These are phyloP conservation scores for Collariella sp. DNA, from an alignment of 495 filamentous ascomycete species.

Conservation along the genomic window DNA sequence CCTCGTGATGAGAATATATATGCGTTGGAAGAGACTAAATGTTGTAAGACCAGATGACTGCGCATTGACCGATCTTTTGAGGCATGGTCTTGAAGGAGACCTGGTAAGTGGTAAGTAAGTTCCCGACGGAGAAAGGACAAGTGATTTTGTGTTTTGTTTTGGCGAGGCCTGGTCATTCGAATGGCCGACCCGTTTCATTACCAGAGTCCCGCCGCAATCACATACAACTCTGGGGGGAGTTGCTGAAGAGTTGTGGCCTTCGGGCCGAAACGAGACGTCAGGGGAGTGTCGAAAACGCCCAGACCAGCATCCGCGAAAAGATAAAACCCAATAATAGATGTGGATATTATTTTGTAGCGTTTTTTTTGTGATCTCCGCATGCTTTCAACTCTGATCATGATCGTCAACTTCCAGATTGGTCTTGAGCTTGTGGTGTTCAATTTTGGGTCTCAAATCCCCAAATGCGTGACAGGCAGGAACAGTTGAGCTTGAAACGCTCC, in stretches of 20 bases:
- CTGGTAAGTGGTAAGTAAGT: neutral
- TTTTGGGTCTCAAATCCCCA: neutral
- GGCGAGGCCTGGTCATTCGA: neutral
- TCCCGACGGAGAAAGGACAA: too few relatives aligned
- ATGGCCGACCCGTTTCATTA: neutral
- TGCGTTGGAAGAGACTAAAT: too few relatives aligned
- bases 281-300: too few relatives aligned
- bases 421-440: too few relatives aligned
- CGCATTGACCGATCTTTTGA: neutral
- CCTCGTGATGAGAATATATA: too few relatives aligned
- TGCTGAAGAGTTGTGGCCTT: too few relatives aligned
- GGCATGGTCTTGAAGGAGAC: neutral
- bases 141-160: constrained; percentile 1
- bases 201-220: neutral
- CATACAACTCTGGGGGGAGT: neutral
- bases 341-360: too few relatives aligned
- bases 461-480: neutral
- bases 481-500: neutral
- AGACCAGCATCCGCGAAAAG: too few relatives aligned
- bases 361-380: too few relatives aligned
- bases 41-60: too few relatives aligned
- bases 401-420: neutral
- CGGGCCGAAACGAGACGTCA: neutral
- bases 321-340: too few relatives aligned
- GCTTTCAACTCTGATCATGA: too few relatives aligned